Conservation (phyloP, 108 stramenopile species). For the Fragilaria crotonensis region DNA sequence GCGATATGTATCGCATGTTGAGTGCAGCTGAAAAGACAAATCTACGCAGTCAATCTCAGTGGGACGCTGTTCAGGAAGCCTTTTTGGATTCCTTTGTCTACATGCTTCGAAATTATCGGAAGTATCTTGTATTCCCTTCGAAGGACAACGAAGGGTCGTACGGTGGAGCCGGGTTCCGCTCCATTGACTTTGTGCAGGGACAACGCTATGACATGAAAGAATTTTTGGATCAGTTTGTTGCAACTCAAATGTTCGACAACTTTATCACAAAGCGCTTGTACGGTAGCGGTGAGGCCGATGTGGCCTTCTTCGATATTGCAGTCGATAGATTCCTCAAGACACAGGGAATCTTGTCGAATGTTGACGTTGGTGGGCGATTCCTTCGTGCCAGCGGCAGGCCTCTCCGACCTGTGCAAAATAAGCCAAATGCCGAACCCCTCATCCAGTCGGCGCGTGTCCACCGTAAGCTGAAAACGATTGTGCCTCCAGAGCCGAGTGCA, state of each 20-base stretch:
- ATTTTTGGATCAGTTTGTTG: slow-evolving; percentile 64
- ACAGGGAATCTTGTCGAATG: slow-evolving; percentile 54
- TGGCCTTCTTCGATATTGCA: slow-evolving; percentile 73
- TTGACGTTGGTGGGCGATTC: slow-evolving; percentile 33
- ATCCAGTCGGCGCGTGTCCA: slow-evolving; percentile 69
- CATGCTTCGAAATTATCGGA: slow-evolving; percentile 75
- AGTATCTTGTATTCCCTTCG: slow-evolving; percentile 72
- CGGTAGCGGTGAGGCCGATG: slow-evolving; percentile 74
- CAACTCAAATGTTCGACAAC: slow-evolving; percentile 79
- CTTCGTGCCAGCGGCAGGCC: slow-evolving; percentile 2
- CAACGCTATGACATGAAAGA: slow-evolving; percentile 57
- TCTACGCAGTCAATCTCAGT: slow-evolving; percentile 50
- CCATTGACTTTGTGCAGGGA: slow-evolving; percentile 56
- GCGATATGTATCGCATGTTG: slow-evolving; percentile 36
- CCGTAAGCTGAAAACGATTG: slow-evolving; percentile 74
- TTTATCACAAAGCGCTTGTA: slow-evolving; percentile 81
- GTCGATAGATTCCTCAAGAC: slow-evolving; percentile 71
- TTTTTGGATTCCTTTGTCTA: slow-evolving; percentile 76
- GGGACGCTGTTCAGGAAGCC: slow-evolving; percentile 81
- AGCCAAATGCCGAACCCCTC: slow-evolving; percentile 44
- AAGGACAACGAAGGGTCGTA: slow-evolving; percentile 74
- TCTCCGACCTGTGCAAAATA: not conserved
- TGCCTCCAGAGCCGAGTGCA: slow-evolving; percentile 69
- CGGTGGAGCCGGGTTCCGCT: slow-evolving; percentile 71
- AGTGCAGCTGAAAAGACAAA: slow-evolving; percentile 36